Conservation (phyloP, 768 basidiomycete genomes). For the Rhodocollybia butyracea region DNA sequence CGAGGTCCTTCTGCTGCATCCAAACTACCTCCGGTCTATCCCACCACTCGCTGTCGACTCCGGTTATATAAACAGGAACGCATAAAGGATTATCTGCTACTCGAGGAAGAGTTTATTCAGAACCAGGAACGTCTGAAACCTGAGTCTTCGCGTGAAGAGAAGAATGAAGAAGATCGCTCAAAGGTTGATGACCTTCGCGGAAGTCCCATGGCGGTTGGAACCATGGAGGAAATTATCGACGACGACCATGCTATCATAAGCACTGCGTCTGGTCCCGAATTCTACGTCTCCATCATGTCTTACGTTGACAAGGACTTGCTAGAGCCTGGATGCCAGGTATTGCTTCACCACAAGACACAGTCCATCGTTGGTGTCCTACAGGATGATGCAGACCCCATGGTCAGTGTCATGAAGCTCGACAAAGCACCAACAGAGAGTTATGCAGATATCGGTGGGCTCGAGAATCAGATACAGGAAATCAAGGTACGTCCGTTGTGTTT, state of each 20-base stretch:
- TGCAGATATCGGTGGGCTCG: conserved; percentile 96
- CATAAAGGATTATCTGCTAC: conserved; percentile 94
- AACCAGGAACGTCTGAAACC: conserved; percentile 92
- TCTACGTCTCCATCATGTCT: conserved; percentile 79
- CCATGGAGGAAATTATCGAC: conserved; percentile 96
- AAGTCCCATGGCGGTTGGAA: conserved; percentile 97
- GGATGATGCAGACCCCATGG: conserved; percentile 93
- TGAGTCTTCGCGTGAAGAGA: conserved; percentile 84
- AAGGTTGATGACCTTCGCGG: conserved; percentile 94
- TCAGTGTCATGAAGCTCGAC: conserved; percentile 98
- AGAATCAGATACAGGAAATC: conserved; percentile 97
- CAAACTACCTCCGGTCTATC: conserved; percentile 90
- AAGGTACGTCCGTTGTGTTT: conserved; percentile 54
- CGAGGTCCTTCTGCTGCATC: conserved; percentile 88
- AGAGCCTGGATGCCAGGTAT: conserved; percentile 93
- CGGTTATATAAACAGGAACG: conserved; percentile 96
- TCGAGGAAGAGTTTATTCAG: conserved; percentile 93
- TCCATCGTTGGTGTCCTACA: conserved; percentile 93
- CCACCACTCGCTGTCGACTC: conserved; percentile 92
- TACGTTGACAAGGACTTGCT: conserved; percentile 86
- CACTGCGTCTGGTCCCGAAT: conserved; percentile 91
- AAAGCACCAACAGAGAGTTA: conserved; percentile 99
- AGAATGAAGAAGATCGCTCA: conserved; percentile 92
- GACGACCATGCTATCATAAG: conserved; percentile 99
- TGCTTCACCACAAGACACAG: conserved; percentile 95